Evolutionary conservation across 176 grass and related monocot genomes (phyloP).

Genomic region (Calamus simplicifolius): DNA sequence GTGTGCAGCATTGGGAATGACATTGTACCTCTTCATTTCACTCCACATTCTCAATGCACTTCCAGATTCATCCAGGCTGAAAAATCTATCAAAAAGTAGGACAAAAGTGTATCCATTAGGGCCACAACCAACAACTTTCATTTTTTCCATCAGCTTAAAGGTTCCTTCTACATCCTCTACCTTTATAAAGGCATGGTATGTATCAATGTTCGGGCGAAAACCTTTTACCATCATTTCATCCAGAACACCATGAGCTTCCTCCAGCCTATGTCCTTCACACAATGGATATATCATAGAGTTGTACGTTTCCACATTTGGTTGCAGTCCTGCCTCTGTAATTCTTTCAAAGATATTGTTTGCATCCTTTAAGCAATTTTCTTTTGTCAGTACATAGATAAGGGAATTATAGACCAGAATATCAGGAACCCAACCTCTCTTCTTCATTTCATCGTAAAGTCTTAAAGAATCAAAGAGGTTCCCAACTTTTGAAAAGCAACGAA

Average conservation of each 20-base stretch:
- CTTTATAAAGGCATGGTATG: slow-evolving; percentile 63
- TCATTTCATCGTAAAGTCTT: slow-evolving; percentile 93
- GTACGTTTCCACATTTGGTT: slow-evolving; percentile 68
- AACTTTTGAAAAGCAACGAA: slow-evolving; percentile 79
- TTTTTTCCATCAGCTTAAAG: slow-evolving; percentile 48
- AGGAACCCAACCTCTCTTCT: slow-evolving; percentile 65
- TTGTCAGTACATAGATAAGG: slow-evolving; percentile 72
- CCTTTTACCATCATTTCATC: slow-evolving; percentile 62
- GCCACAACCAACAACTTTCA: slow-evolving; percentile 56
- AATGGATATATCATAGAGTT: slow-evolving; percentile 74
- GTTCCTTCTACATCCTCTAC: slow-evolving; percentile 49
- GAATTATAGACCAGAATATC: slow-evolving; percentile 69
- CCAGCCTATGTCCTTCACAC: slow-evolving; percentile 59
- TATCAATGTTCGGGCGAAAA: slow-evolving; percentile 48
- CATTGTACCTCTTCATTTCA: slow-evolving; percentile 70
- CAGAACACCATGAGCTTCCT: slow-evolving; percentile 50
- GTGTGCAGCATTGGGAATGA: slow-evolving; percentile 43
- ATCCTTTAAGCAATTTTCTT: slow-evolving; percentile 87
- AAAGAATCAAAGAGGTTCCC: slow-evolving; percentile 89
- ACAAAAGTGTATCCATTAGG: slow-evolving; percentile 58
- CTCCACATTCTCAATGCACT: slow-evolving; percentile 75
- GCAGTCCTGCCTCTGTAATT: slow-evolving; percentile 49
- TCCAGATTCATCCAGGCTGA: slow-evolving; percentile 41
- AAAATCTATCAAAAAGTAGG: slow-evolving; percentile 66
- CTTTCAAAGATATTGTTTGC: slow-evolving; percentile 71